Evolutionary conservation across 2,329 filamentous ascomycete genomes (phyloP).

Genomic region (Fusarium proliferatum): DNA sequence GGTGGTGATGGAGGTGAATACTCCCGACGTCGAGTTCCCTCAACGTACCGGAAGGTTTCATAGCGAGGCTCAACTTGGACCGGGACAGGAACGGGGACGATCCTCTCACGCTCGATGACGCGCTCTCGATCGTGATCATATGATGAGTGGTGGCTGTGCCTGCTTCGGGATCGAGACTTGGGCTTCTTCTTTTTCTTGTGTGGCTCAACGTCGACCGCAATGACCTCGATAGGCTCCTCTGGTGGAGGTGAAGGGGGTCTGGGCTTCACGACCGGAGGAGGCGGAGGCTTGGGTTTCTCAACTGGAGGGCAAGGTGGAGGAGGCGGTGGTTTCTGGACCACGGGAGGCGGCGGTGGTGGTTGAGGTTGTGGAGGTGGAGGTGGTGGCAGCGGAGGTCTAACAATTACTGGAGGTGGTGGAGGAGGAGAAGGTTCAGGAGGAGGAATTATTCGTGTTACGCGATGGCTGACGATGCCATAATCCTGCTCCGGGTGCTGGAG

Average conservation of each 20-base stretch:
- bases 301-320: conserved; percentile 29
- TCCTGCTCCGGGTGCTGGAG: conserved; percentile 55
- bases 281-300: conserved; percentile 28
- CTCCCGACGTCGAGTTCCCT: conserved; percentile 55
- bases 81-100: conserved; percentile 58
- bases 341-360: conserved; percentile 36
- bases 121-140: conserved; percentile 57
- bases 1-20: conserved; percentile 47
- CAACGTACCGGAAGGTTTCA: conserved; percentile 65
- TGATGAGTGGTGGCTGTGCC: conserved; percentile 44
- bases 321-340: conserved; percentile 36
- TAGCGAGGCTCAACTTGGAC: conserved; percentile 54
- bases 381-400: conserved; percentile 39
- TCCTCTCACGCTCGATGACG: conserved; percentile 63
- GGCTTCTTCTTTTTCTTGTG: conserved; percentile 43
- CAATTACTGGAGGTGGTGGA: conserved; percentile 37
- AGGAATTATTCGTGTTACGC: conserved; percentile 54
- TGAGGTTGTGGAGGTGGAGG: conserved; percentile 29
- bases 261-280: conserved; percentile 43
- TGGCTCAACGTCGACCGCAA: conserved; percentile 53
- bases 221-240: conserved; percentile 52
- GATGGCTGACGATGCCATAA: conserved; percentile 50
- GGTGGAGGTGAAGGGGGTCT: conserved; percentile 42
- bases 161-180: conserved; percentile 47
- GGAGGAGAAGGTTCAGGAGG: conserved; percentile 46